Evolutionary conservation across 306 rosid genomes (phyloP).

Genomic region (Oxytropis ochrocephala): DNA sequence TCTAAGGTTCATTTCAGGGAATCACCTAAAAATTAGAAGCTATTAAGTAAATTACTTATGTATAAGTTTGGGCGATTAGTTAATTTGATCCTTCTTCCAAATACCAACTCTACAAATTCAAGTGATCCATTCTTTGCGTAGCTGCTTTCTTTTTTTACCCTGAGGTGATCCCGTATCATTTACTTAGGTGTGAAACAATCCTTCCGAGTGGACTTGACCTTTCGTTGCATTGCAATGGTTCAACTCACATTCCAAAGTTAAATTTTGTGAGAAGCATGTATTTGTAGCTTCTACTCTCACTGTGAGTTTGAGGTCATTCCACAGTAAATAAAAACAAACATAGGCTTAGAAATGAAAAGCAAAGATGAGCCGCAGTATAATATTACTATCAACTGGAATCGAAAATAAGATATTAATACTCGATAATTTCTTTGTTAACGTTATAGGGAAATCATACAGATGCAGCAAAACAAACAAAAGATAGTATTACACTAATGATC

Average conservation of each 20-base stretch:
- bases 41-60: neutral
- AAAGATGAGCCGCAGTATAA: neutral
- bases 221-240: no score
- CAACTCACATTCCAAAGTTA: no score
- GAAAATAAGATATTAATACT: neutral
- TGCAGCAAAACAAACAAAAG: neutral
- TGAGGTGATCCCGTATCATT: neutral
- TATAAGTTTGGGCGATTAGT: neutral
- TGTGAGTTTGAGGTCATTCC: no score
- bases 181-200: neutral
- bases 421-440: neutral
- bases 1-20: slow-evolving; percentile 7
- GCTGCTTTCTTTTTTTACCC: neutral
- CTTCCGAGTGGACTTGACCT: neutral
- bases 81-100: neutral
- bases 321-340: no score
- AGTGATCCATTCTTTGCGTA: neutral
- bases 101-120: neutral
- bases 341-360: neutral
- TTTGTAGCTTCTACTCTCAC: no score
- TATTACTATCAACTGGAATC: neutral
- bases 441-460: neutral
- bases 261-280: neutral
- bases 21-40: neutral
- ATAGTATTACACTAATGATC: slow-evolving; percentile 8